Percentiles rank a stretch among this genome's conserved stretches.
Evolutionary conservation across 768 basidiomycete genomes (phyloP).

Genomic region (Tulasnella sp.): DNA sequence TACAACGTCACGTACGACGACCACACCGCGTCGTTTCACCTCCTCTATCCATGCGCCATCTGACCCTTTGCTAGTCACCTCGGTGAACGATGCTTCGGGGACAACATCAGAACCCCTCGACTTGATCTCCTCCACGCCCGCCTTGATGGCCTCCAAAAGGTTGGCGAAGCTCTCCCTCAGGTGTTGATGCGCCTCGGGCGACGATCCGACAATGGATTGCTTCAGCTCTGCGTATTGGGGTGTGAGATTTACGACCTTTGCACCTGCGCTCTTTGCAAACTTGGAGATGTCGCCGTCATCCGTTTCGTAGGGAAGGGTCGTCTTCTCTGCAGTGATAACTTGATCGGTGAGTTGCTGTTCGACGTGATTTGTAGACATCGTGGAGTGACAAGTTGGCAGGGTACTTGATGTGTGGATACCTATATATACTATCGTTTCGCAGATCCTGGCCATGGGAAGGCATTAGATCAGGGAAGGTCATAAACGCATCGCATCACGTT

Average conservation of each 20-base stretch:
- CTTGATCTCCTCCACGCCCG: no score
- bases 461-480: no score
- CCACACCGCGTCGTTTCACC: slow-evolving; percentile 43
- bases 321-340: no score
- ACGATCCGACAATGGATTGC: slow-evolving; percentile 32
- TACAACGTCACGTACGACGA: slow-evolving; percentile 49
- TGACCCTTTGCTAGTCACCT: slow-evolving; percentile 27
- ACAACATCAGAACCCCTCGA: slow-evolving; percentile 40
- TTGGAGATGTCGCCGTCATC: slow-evolving; percentile 37
- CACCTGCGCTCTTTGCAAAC: slow-evolving; percentile 36
- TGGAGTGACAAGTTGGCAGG: no score
- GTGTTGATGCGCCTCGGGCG: slow-evolving; percentile 28
- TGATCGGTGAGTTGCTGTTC: no score
- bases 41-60: slow-evolving; percentile 17
- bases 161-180: slow-evolving; percentile 45
- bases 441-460: no score
- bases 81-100: slow-evolving; percentile 38
- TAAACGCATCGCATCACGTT: no score
- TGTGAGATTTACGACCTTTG: slow-evolving; percentile 36
- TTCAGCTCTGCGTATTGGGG: slow-evolving; percentile 52
- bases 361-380: no score
- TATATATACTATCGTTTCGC: no score
- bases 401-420: no score
- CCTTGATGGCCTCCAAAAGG: slow-evolving; percentile 42
- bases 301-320: no score